These are phyloP conservation scores for Candida neerlandica DNA, from an alignment of 1,139 yeast species.

Conservation along the genomic window DNA sequence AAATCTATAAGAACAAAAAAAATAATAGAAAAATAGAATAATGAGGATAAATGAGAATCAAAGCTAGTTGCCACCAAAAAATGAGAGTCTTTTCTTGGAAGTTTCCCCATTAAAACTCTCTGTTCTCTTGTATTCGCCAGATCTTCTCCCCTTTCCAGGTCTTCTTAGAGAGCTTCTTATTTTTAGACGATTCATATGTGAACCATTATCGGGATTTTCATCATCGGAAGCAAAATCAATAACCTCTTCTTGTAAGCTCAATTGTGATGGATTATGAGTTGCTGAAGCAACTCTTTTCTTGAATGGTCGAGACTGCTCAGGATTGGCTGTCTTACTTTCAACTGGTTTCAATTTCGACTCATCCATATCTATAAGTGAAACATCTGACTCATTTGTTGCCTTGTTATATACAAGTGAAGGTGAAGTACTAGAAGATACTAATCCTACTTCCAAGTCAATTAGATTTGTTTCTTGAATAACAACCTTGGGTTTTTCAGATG, in stretches of 20 bases:
- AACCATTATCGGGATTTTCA: slow-evolving; percentile 42
- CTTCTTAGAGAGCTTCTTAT: slow-evolving; percentile 45
- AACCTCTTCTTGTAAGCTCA: slow-evolving; percentile 47
- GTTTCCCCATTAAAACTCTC: slow-evolving; percentile 31
- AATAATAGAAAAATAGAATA: background rate
- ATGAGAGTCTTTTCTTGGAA: slow-evolving; percentile 32
- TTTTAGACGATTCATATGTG: slow-evolving; percentile 44
- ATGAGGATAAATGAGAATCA: background rate
- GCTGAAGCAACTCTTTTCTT: slow-evolving; percentile 36
- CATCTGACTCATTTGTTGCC: slow-evolving; percentile 20
- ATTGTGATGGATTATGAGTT: slow-evolving; percentile 31
- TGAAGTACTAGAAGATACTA: slow-evolving; percentile 34
- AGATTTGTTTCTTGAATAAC: slow-evolving; percentile 25
- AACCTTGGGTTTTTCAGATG: background rate
- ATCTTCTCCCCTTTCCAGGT: slow-evolving; percentile 30
- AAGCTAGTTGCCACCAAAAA: slow-evolving; percentile 26
- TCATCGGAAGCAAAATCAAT: slow-evolving; percentile 54
- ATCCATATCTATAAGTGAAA: slow-evolving; percentile 38
- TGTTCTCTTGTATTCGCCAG: slow-evolving; percentile 37
- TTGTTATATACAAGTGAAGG: slow-evolving; percentile 23
- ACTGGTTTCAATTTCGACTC: slow-evolving; percentile 15
- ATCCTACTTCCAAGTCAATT: slow-evolving; percentile 44
- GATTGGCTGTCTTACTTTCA: background rate
- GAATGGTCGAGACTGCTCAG: slow-evolving; percentile 27
- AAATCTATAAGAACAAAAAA: slow-evolving; percentile 7